Conservation (phyloP, 108 stramenopile species). For the Mayamaea pseudoterrestris region DNA sequence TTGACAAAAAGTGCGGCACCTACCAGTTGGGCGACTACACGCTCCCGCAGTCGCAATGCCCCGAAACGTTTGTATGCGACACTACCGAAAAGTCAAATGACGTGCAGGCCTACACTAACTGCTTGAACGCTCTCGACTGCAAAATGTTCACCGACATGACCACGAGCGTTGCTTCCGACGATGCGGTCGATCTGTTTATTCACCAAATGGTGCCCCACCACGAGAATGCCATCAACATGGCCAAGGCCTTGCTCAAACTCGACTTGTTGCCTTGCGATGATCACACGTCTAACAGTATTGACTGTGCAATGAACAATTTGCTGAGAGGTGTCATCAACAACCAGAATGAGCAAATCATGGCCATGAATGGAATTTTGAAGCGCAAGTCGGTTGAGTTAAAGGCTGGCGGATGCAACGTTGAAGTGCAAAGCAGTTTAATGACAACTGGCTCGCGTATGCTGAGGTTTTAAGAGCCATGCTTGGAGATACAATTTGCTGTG, state of each 20-base stretch:
- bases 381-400: background rate
- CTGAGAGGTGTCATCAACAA: background rate
- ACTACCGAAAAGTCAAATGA: background rate
- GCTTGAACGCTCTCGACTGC: conserved; percentile 18
- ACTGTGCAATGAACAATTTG: background rate
- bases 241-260: conserved; percentile 1
- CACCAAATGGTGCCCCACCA: conserved; percentile 82
- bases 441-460: background rate
- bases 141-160: conserved; percentile 59
- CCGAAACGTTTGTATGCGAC: conserved; percentile 37
- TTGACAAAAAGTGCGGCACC: conserved; percentile 66
- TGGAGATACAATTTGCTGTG: background rate
- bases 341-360: background rate
- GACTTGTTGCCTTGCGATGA: background rate
- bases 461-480: background rate
- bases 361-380: background rate
- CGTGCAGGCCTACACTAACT: background rate
- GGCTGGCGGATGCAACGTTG: background rate
- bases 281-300: background rate
- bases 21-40: conserved; percentile 32
- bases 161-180: conserved; percentile 10
- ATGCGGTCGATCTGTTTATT: conserved; percentile 34
- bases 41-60: conserved; percentile 39
- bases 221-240: conserved; percentile 10
- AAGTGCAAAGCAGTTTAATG: background rate